Conservation (phyloP, 164 flowering plant species). For the Magnolia changhungtana region DNA sequence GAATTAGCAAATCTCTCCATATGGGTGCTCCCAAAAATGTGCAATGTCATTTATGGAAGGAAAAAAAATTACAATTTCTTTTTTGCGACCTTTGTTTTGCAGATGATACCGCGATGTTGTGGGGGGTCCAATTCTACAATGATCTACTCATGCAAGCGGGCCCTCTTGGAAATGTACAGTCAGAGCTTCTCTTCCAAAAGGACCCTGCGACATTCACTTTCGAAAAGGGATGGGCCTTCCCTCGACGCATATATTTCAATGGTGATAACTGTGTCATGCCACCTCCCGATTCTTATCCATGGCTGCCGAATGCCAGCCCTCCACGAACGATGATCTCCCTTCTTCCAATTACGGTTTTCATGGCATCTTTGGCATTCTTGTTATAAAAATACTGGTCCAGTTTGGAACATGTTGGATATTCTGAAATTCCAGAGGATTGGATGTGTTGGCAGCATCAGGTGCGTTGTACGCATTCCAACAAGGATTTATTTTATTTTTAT, state of each 20-base stretch:
- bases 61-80: neutral
- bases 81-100: constrained; percentile 13
- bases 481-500: too few relatives aligned
- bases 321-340: constrained; percentile 20
- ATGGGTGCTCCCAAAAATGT: neutral
- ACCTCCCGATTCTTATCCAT: constrained; percentile 73
- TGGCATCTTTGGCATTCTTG: constrained; percentile 36
- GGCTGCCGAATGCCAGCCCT: constrained; percentile 59
- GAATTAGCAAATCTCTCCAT: neutral
- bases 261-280: constrained; percentile 89
- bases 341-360: constrained; percentile 21
- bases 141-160: constrained; percentile 68
- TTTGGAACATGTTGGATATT: constrained; percentile 4
- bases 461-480: too few relatives aligned
- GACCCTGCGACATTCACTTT: constrained; percentile 59
- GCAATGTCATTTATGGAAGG: too few relatives aligned
- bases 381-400: constrained; percentile 21
- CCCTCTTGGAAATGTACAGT: constrained; percentile 67
- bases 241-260: constrained; percentile 69
- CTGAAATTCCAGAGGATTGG: constrained; percentile 13
- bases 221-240: constrained; percentile 81
- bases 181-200: constrained; percentile 65
- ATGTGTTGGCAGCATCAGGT: too few relatives aligned
- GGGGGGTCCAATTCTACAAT: constrained; percentile 75
- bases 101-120: constrained; percentile 84